Conservation (phyloP, 306 rosid genomes). For the Argentina anserina region DNA sequence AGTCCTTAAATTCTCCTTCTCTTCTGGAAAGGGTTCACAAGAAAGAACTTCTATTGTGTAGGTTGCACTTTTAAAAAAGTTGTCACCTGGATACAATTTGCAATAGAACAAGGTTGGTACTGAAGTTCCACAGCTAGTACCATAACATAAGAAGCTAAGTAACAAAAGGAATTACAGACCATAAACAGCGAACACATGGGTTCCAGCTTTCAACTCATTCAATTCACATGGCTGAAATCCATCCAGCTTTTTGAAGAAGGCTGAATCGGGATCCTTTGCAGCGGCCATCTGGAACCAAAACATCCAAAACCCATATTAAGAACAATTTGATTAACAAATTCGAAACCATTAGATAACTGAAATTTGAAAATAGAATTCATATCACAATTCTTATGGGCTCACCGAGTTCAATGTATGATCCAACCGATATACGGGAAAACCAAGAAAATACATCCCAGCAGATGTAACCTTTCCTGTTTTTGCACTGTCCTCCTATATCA, state of each 20-base stretch:
- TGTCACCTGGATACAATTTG: slow-evolving; percentile 69
- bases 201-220: slow-evolving; percentile 86
- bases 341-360: slow-evolving; percentile 10
- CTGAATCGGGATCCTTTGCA: slow-evolving; percentile 94
- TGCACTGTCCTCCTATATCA: slow-evolving; percentile 79
- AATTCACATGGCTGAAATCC: slow-evolving; percentile 96
- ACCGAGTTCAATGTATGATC: slow-evolving; percentile 80
- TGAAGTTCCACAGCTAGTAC: slow-evolving; percentile 20
- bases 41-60: slow-evolving; percentile 84
- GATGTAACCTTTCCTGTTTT: slow-evolving; percentile 84
- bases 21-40: slow-evolving; percentile 67
- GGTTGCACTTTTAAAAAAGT: slow-evolving; percentile 90
- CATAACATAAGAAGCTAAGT: slow-evolving; percentile 15
- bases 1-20: slow-evolving; percentile 66
- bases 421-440: slow-evolving; percentile 92
- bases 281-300: slow-evolving; percentile 57
- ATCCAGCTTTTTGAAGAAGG: slow-evolving; percentile 84
- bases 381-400: slow-evolving; percentile 32
- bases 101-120: slow-evolving; percentile 5
- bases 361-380: slow-evolving; percentile 10
- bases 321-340: slow-evolving; percentile 5
- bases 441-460: slow-evolving; percentile 98
- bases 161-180: slow-evolving; percentile 42
- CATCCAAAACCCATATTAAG: slow-evolving; percentile 26
- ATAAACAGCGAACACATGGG: slow-evolving; percentile 89